phyloP scores from a whole-genome alignment of 768 basidiomycete species.

The Auricularia sp. region DNA sequence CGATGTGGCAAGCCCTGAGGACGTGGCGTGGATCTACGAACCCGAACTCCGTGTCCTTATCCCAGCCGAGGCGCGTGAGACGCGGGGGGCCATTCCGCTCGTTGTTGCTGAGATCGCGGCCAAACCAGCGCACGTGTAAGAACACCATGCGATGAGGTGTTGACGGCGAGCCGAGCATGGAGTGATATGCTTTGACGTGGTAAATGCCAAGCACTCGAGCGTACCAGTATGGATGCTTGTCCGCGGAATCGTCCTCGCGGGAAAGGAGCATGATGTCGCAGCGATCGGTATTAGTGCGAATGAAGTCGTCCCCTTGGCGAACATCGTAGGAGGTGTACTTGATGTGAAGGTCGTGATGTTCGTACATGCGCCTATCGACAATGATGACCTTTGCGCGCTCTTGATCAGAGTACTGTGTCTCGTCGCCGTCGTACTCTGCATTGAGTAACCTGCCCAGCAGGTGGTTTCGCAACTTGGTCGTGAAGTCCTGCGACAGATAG shows the following conservation, averaged over 20 bases:
- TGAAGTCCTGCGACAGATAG: conserved; percentile 11
- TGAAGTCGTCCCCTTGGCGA: conserved; percentile 3
- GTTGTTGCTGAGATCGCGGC: neutral
- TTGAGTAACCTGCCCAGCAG: conserved; percentile 11
- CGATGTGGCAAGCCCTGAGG: neutral
- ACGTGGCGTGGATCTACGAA: neutral
- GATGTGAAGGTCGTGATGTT: neutral
- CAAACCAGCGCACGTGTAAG: neutral
- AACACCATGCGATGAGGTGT: neutral
- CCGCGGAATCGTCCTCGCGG: neutral
- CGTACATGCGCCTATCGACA: neutral
- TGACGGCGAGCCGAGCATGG: too few relatives aligned
- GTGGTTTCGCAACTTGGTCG: conserved; percentile 14
- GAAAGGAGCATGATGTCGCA: conserved; percentile 2
- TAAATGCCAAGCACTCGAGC: conserved; percentile 7
- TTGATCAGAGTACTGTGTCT: conserved; percentile 2
- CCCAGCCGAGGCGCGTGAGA: conserved; percentile 7
- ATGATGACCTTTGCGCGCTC: conserved; percentile 2
- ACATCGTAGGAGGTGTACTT: conserved; percentile 10
- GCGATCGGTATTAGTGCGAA: conserved; percentile 9
- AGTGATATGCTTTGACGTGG: neutral
- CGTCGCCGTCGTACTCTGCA: conserved; percentile 12
- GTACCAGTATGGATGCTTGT: conserved; percentile 8
- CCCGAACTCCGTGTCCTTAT: neutral
- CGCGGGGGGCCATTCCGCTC: neutral